Evolutionary conservation across 2,329 filamentous ascomycete species (phyloP).

Genomic region (Trichoderma aggressivum): DNA sequence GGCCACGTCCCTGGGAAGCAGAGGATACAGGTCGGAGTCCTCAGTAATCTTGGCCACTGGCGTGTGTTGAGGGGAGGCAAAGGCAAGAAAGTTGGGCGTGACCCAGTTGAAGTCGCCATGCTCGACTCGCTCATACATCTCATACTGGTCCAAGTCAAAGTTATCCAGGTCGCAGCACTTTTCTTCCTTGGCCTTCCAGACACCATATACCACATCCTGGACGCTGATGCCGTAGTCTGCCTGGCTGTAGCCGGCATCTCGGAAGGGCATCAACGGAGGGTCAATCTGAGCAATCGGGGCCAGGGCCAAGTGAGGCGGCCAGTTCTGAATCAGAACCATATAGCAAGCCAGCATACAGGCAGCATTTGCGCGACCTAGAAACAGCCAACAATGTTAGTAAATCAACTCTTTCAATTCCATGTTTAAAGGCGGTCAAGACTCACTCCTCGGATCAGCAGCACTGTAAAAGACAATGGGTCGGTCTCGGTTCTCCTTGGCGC

Average conservation of each 20-base stretch:
- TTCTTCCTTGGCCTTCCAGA: constrained; percentile 98
- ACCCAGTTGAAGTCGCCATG: constrained; percentile 99
- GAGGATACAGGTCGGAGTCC: constrained; percentile 68
- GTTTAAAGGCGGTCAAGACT: constrained; percentile 33
- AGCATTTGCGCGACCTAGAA: constrained; percentile 78
- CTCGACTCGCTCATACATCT: constrained; percentile 91
- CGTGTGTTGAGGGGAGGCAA: constrained; percentile 86
- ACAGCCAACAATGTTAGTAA: neutral
- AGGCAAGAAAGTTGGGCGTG: constrained; percentile 89
- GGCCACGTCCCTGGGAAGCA: constrained; percentile 71
- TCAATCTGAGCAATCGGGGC: constrained; percentile 96
- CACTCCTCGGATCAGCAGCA: constrained; percentile 84
- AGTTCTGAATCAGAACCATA: constrained; percentile 97
- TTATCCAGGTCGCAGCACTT: constrained; percentile 86
- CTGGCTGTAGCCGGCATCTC: constrained; percentile 96
- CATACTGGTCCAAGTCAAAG: constrained; percentile 96
- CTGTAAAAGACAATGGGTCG: constrained; percentile 96
- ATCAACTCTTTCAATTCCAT: neutral
- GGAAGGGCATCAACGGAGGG: constrained; percentile 96
- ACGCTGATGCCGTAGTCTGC: constrained; percentile 94
- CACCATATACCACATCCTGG: constrained; percentile 95
- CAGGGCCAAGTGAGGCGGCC: constrained; percentile 92
- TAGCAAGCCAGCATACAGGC: constrained; percentile 95
- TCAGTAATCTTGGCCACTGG: constrained; percentile 70
- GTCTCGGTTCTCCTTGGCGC: constrained; percentile 84